These are phyloP conservation scores for Cornus florida DNA, from an alignment of 148 eudicot species.

Conservation along the genomic window DNA sequence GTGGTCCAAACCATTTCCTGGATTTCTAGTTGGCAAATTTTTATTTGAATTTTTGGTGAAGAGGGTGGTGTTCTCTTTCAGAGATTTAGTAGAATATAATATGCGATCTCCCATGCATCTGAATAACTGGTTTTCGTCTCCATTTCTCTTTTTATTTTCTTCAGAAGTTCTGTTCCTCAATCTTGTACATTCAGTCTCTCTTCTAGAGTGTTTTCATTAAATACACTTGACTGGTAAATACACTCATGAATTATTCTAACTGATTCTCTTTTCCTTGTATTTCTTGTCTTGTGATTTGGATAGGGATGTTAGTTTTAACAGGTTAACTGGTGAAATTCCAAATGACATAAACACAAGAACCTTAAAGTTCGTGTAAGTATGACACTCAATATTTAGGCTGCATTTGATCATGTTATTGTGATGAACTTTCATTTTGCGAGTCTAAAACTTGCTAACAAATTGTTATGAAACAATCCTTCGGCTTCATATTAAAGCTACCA, in stretches of 20 bases:
- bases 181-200: background rate
- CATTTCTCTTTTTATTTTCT: background rate
- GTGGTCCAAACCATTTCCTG: background rate
- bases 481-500: background rate
- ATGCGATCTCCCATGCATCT: background rate
- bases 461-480: background rate
- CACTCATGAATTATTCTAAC: background rate
- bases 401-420: background rate
- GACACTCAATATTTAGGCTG: background rate
- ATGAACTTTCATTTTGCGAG: background rate
- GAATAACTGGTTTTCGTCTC: too few species aligned
- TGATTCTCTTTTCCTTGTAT: background rate
- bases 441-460: background rate
- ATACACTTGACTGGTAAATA: background rate
- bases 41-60: background rate
- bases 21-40: background rate
- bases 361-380: slow-evolving; percentile 61
- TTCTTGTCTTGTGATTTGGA: slow-evolving; percentile 11
- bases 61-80: background rate
- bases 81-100: background rate
- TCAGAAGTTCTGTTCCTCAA: background rate
- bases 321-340: slow-evolving; percentile 54
- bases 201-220: background rate
- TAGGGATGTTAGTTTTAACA: slow-evolving; percentile 79
- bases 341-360: slow-evolving; percentile 33